A percentile compares a stretch with the other conserved stretches of the same genome.
These are phyloP conservation scores for Cutaneotrichosporon mucoides DNA, from an alignment of 1,284 basidiomycete genomes.

Conservation along the genomic window DNA sequence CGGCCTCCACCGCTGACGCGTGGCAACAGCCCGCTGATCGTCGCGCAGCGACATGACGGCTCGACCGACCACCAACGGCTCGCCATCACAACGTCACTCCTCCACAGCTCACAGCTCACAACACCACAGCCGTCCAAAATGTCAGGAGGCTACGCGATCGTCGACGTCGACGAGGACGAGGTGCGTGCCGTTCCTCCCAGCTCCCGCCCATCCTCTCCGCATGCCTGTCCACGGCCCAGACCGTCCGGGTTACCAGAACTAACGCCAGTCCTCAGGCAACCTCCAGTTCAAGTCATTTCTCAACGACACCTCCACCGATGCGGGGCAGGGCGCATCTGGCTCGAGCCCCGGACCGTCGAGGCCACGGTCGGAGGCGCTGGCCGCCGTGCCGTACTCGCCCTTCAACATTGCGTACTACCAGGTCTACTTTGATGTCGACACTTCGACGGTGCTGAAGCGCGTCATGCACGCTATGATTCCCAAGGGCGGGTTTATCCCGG, in stretches of 20 bases:
- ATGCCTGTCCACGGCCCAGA: neutral
- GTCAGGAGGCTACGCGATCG: conserved; percentile 44
- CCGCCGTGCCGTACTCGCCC: conserved; percentile 39
- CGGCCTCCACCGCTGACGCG: neutral
- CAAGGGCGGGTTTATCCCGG: conserved; percentile 49
- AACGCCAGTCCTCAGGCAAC: conserved; percentile 14
- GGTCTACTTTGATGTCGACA: conserved; percentile 53
- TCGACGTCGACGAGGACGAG: conserved; percentile 48
- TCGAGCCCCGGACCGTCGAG: neutral
- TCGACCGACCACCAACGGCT: too few relatives aligned
- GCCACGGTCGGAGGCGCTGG: neutral
- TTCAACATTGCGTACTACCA: conserved; percentile 52
- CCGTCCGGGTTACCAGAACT: neutral
- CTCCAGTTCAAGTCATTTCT: conserved; percentile 48
- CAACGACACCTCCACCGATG: conserved; percentile 13
- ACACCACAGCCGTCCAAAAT: conserved; percentile 7
- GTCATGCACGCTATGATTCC: conserved; percentile 50
- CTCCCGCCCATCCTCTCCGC: neutral
- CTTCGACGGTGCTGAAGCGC: conserved; percentile 48
- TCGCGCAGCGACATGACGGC: too few relatives aligned
- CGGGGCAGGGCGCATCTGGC: neutral
- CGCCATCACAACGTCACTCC: too few relatives aligned
- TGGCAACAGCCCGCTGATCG: neutral
- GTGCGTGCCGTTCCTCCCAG: conserved; percentile 16
- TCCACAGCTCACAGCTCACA: neutral